A percentile compares a stretch with the other conserved stretches of the same genome.
phyloP scores from a whole-genome alignment of 139 green algal genomes.

The Picochlorum sp. region DNA sequence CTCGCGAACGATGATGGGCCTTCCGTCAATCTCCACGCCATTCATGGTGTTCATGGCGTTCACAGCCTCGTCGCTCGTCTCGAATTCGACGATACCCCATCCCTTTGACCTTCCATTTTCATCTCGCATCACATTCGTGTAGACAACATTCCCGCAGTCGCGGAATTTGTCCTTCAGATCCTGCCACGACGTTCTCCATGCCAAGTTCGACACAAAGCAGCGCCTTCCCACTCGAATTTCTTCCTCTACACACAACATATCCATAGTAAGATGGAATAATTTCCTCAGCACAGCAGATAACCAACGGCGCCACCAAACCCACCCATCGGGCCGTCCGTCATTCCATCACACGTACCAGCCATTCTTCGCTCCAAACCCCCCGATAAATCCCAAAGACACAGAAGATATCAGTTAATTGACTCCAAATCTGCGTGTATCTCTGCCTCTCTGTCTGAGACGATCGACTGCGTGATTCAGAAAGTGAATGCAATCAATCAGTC shows the following conservation, averaged over 20 bases:
- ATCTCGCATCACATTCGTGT: conserved; percentile 80
- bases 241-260: conserved; percentile 16
- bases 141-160: conserved; percentile 75
- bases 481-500: no score
- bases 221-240: conserved; percentile 29
- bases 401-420: no score
- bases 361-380: no score
- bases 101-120: conserved; percentile 84
- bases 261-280: not conserved
- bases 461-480: no score
- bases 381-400: no score
- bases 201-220: conserved; percentile 77
- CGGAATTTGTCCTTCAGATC: conserved; percentile 89
- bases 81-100: conserved; percentile 86
- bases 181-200: conserved; percentile 80
- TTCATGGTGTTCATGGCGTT: conserved; percentile 67
- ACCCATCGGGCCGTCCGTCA: no score
- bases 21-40: conserved; percentile 71
- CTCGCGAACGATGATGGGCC: conserved; percentile 84
- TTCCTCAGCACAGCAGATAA: not conserved
- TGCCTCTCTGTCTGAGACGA: no score
- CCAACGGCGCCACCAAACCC: conserved; percentile 3
- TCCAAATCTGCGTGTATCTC: no score
- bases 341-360: no score
- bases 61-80: conserved; percentile 69